These are phyloP conservation scores for Aspergillus sp. DNA, from an alignment of 2,329 filamentous ascomycete genomes.

Conservation along the genomic window DNA sequence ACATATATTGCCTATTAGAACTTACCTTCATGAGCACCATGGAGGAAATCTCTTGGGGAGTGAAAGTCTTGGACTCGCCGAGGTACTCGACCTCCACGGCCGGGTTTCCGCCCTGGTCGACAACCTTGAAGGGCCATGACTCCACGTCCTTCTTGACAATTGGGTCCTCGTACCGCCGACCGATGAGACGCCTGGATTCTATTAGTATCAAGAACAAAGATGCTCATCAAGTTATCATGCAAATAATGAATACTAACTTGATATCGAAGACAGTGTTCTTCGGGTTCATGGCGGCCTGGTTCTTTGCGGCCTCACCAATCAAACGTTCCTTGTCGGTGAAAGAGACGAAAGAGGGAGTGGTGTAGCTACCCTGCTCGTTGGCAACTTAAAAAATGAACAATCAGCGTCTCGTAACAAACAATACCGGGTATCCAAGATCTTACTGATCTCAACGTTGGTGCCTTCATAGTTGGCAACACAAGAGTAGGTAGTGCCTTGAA, in stretches of 20 bases:
- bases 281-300: constrained; percentile 99
- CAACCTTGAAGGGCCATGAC: constrained; percentile 98
- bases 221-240: constrained; percentile 39
- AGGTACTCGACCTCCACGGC: constrained; percentile 95
- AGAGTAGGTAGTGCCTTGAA: constrained; percentile 93
- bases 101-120: constrained; percentile 83
- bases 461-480: constrained; percentile 99
- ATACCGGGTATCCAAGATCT: constrained; percentile 27
- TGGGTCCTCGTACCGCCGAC: constrained; percentile 88
- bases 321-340: constrained; percentile 98
- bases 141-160: constrained; percentile 98
- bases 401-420: constrained; percentile 5
- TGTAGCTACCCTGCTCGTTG: constrained; percentile 99
- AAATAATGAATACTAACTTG: constrained; percentile 62
- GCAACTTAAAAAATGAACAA: constrained; percentile 55
- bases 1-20: constrained; percentile 1
- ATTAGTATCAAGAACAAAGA: constrained; percentile 99
- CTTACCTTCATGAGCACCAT: constrained; percentile 97
- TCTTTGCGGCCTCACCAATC: constrained; percentile 99
- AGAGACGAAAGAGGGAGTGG: constrained; percentile 97
- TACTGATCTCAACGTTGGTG: constrained; percentile 98
- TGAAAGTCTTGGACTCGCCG: constrained; percentile 91
- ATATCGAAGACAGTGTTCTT: constrained; percentile 97
- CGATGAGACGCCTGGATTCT: constrained; percentile 90
- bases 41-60: constrained; percentile 96